These are phyloP conservation scores for Pulchroboletus neoregius DNA, from an alignment of 1,284 basidiomycete species.

Conservation along the genomic window DNA sequence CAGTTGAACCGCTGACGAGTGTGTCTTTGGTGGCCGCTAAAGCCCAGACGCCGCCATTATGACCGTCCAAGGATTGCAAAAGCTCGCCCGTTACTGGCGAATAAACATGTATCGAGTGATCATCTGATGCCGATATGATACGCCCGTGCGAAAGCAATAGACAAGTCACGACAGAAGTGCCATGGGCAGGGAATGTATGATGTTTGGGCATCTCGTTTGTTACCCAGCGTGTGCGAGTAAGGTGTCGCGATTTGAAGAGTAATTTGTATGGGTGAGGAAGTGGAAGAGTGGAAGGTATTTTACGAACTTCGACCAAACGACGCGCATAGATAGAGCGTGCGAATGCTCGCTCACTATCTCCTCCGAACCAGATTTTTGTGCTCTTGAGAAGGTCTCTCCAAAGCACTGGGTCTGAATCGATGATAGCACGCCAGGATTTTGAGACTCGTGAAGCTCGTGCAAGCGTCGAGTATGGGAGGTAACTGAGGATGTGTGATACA, in stretches of 20 bases:
- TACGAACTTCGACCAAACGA: slow-evolving; percentile 44
- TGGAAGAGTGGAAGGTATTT: slow-evolving; percentile 46
- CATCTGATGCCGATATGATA: slow-evolving; percentile 92
- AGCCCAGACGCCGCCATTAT: slow-evolving; percentile 96
- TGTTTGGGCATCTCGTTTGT: slow-evolving; percentile 70
- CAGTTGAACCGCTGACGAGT: slow-evolving; percentile 90
- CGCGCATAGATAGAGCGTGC: slow-evolving; percentile 58
- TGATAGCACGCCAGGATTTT: slow-evolving; percentile 75
- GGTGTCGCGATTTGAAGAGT: slow-evolving; percentile 79
- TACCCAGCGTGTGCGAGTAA: slow-evolving; percentile 76
- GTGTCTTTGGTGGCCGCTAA: slow-evolving; percentile 80
- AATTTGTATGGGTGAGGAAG: slow-evolving; percentile 82
- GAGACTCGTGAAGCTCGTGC: slow-evolving; percentile 79
- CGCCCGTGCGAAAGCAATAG: slow-evolving; percentile 89
- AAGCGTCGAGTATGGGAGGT: slow-evolving; percentile 71
- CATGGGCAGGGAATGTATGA: slow-evolving; percentile 81
- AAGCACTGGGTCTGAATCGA: slow-evolving; percentile 79
- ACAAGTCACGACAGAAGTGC: slow-evolving; percentile 88
- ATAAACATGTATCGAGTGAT: slow-evolving; percentile 91
- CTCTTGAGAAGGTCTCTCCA: slow-evolving; percentile 79
- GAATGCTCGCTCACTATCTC: slow-evolving; percentile 69
- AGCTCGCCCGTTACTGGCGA: slow-evolving; percentile 77
- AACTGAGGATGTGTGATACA: slow-evolving; percentile 75
- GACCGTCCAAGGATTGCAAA: slow-evolving; percentile 74
- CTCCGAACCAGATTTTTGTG: slow-evolving; percentile 83